Evolutionary conservation across 306 rosid genomes (phyloP).

Genomic region (Acacia confusa): DNA sequence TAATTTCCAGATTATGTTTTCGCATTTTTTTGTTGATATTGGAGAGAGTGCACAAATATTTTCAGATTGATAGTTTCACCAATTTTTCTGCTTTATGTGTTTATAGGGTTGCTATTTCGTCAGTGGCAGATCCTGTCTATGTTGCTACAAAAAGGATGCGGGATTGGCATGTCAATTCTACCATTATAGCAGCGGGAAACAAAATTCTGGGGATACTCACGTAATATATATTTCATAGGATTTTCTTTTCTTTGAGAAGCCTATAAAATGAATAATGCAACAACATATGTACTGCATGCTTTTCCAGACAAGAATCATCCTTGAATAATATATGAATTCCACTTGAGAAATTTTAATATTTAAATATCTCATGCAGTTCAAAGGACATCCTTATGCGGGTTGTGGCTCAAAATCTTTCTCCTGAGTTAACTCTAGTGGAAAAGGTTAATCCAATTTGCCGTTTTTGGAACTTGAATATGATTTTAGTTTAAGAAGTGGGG

Average conservation of each 20-base stretch:
- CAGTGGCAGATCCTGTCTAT: constrained; percentile 83
- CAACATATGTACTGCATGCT: constrained; percentile 15
- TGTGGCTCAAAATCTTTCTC: constrained; percentile 85
- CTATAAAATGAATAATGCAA: neutral
- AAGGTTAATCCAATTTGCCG: constrained; percentile 39
- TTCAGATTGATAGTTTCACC: constrained; percentile 42
- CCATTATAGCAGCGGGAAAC: constrained; percentile 63
- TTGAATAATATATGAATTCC: constrained; percentile 21
- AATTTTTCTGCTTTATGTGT: constrained; percentile 55
- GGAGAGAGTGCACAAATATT: constrained; percentile 5
- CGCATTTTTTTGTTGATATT: constrained; percentile 19
- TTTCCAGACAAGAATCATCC: constrained; percentile 4
- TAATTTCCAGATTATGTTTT: constrained; percentile 40
- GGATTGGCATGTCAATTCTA: constrained; percentile 81
- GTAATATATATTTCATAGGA: constrained; percentile 47
- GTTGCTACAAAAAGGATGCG: constrained; percentile 91
- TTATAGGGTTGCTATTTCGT: constrained; percentile 81
- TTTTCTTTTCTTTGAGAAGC: constrained; percentile 23
- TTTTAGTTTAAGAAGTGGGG: constrained; percentile 40
- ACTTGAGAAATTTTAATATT: constrained; percentile 14
- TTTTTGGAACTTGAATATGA: constrained; percentile 16
- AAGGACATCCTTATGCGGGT: constrained; percentile 96
- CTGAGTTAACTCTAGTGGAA: constrained; percentile 93
- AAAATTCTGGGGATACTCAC: constrained; percentile 94
- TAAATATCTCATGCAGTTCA: constrained; percentile 60